phyloP scores from a whole-genome alignment of 163 green algal genomes.

The Coccomyxa subellipsoidea region DNA sequence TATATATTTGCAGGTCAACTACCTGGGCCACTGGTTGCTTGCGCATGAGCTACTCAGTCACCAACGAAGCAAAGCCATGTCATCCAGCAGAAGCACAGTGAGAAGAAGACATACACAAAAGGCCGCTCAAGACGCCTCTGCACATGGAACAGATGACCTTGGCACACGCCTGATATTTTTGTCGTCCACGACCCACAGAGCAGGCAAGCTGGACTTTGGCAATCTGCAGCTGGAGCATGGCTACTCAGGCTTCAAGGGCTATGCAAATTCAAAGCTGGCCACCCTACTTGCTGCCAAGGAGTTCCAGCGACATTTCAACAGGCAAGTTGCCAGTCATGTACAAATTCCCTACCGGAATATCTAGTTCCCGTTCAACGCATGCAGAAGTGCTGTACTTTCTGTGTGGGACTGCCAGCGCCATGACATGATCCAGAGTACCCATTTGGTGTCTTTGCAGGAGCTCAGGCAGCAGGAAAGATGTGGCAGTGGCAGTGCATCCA shows the following conservation, averaged over 20 bases:
- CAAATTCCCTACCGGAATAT: background rate
- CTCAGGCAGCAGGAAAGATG: constrained; percentile 16
- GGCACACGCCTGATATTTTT: constrained; percentile 47
- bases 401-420: too few species aligned
- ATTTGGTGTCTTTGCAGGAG: background rate
- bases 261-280: constrained; percentile 45
- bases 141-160: background rate
- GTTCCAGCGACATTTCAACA: constrained; percentile 46
- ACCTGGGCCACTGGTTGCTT: constrained; percentile 57
- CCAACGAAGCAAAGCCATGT: constrained; percentile 14
- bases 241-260: constrained; percentile 37
- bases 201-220: constrained; percentile 45
- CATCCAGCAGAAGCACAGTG: background rate
- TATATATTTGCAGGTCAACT: constrained; percentile 46
- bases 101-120: background rate
- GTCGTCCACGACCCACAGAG: constrained; percentile 47
- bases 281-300: constrained; percentile 35
- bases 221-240: constrained; percentile 14
- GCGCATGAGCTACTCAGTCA: constrained; percentile 42
- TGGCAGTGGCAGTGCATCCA: constrained; percentile 47
- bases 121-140: background rate
- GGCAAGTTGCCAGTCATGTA: background rate
- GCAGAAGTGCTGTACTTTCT: too few species aligned
- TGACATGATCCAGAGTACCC: too few species aligned
- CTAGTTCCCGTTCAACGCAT: background rate